Evolutionary conservation across 2,329 filamentous ascomycete genomes (phyloP).

Genomic region (Cephalotrichum gorgonifer): DNA sequence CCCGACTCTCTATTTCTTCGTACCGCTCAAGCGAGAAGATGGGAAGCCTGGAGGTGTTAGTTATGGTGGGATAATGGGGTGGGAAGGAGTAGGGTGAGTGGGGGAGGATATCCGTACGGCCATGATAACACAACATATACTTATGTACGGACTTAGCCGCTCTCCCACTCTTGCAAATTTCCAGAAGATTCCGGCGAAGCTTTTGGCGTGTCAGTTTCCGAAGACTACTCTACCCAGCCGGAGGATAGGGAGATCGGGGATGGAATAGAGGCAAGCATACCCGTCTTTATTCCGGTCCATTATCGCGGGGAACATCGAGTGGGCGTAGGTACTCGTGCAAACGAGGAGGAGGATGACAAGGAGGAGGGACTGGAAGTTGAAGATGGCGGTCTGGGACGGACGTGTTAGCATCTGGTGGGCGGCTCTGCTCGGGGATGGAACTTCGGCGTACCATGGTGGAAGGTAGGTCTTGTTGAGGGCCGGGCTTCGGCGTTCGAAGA

Average conservation of each 20-base stretch:
- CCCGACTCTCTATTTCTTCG: background rate
- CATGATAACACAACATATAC: slow-evolving; percentile 87
- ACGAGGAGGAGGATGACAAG: slow-evolving; percentile 90
- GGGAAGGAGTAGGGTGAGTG: background rate
- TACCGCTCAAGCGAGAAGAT: slow-evolving; percentile 22
- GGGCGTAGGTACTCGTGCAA: slow-evolving; percentile 90
- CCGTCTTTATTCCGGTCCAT: slow-evolving; percentile 91
- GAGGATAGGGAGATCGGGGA: background rate
- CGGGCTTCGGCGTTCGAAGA: background rate
- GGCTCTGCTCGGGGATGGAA: background rate
- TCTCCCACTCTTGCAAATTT: slow-evolving; percentile 91
- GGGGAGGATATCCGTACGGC: slow-evolving; percentile 60
- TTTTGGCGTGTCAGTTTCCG: slow-evolving; percentile 18
- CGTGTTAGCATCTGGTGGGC: slow-evolving; percentile 13
- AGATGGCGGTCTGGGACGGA: slow-evolving; percentile 58
- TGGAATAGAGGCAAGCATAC: slow-evolving; percentile 34
- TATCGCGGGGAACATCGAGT: slow-evolving; percentile 78
- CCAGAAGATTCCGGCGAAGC: slow-evolving; percentile 83
- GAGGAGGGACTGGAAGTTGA: slow-evolving; percentile 97
- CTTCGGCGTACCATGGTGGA: background rate
- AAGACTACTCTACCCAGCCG: background rate
- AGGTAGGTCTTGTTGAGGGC: background rate
- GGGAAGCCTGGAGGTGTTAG: slow-evolving; percentile 17
- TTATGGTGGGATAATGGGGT: background rate
- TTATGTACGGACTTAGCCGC: slow-evolving; percentile 88